Evolutionary conservation across 176 grass and related monocot genomes (phyloP).

Genomic region (Guadua angustifolia): DNA sequence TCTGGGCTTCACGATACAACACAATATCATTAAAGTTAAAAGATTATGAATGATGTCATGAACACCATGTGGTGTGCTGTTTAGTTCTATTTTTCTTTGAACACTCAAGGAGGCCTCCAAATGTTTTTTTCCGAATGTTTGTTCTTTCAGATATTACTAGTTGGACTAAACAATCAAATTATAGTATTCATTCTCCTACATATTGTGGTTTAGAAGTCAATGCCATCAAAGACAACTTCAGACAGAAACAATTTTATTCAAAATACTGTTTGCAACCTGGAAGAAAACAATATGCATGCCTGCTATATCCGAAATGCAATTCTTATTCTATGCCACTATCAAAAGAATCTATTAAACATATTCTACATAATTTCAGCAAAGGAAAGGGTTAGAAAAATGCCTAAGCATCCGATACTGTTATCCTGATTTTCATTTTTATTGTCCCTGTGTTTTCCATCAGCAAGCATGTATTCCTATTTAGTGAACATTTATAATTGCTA

Average conservation of each 20-base stretch:
- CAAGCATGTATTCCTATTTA: too few relatives aligned
- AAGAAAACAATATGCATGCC: too few relatives aligned
- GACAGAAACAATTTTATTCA: constrained; percentile 12
- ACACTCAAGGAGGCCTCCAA: background rate
- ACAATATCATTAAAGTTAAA: background rate
- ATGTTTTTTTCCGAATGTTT: background rate
- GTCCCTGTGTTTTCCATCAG: too few relatives aligned
- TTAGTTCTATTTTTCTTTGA: background rate
- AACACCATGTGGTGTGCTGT: background rate
- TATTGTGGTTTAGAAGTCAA: background rate
- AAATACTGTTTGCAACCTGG: background rate
- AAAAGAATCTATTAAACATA: too few relatives aligned
- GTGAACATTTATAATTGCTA: too few relatives aligned
- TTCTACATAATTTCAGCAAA: too few relatives aligned
- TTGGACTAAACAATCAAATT: background rate
- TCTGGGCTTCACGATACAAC: too few relatives aligned
- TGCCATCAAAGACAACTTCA: constrained; percentile 17
- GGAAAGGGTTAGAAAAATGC: too few relatives aligned
- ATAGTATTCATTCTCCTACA: background rate
- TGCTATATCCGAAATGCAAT: too few relatives aligned
- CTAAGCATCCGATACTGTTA: too few relatives aligned
- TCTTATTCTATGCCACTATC: too few relatives aligned
- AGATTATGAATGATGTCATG: background rate
- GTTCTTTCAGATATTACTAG: background rate
- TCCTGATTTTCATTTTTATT: too few relatives aligned